A percentile compares a stretch with the other conserved stretches of the same genome.
Conservation (phyloP, 495 filamentous ascomycete species). For the Geopyxis carbonaria region DNA sequence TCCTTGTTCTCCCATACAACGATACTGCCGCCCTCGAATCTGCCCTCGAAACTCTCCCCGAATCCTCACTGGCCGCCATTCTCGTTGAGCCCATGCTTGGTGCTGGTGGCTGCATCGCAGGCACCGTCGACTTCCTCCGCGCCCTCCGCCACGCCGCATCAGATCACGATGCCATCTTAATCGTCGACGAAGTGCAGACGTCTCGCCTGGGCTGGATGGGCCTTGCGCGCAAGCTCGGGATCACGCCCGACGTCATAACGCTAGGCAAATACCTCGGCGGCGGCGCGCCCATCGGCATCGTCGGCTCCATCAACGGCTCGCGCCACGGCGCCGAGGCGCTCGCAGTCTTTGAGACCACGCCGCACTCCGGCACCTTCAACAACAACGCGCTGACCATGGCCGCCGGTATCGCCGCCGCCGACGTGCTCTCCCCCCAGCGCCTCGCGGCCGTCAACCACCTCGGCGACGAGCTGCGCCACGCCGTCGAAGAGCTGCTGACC, state of each 20-base stretch:
- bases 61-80: conserved; percentile 27
- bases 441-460: conserved; percentile 17
- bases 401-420: conserved; percentile 27
- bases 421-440: conserved; percentile 21
- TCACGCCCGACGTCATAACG: conserved; percentile 33
- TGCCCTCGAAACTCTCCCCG: conserved; percentile 16
- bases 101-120: conserved; percentile 28
- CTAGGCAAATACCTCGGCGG: conserved; percentile 37
- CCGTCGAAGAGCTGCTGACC: conserved; percentile 11
- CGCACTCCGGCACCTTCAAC: conserved; percentile 38
- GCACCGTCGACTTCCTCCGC: conserved; percentile 20
- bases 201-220: conserved; percentile 30
- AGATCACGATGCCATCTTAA: conserved; percentile 27
- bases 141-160: conserved; percentile 27
- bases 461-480: conserved; percentile 21
- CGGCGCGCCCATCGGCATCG: conserved; percentile 35
- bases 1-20: too few species aligned
- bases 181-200: conserved; percentile 37
- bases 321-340: too few species aligned
- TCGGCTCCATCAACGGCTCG: conserved; percentile 31
- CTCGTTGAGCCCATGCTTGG: conserved; percentile 35
- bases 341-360: conserved; percentile 27
- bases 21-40: conserved; percentile 13
- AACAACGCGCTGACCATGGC: conserved; percentile 37
- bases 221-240: conserved; percentile 20